Percentiles rank a stretch among this genome's conserved stretches.
phyloP scores from a whole-genome alignment of 75 land plant genomes.

The Adiantum capillusveneris region DNA sequence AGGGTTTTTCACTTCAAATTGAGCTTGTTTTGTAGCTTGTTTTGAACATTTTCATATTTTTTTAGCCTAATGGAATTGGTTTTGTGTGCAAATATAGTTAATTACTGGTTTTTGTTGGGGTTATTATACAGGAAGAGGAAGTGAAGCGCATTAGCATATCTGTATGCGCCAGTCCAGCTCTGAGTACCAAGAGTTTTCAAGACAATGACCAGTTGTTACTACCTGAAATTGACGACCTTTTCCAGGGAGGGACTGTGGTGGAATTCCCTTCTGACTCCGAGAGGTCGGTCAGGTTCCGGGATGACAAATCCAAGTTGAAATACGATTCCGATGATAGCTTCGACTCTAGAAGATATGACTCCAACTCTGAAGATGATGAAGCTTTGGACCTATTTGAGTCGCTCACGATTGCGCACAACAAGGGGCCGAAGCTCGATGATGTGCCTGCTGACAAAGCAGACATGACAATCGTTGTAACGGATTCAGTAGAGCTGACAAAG shows the following conservation, averaged over 20 bases:
- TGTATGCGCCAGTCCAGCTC: constrained; percentile 25
- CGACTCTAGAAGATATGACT: constrained; percentile 1
- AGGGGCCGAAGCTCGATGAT: neutral
- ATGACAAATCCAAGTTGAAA: constrained; percentile 5
- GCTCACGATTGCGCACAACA: neutral
- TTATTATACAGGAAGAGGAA: constrained; percentile 75
- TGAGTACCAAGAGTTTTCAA: constrained; percentile 17
- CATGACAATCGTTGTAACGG: constrained; percentile 42
- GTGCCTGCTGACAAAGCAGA: constrained; percentile 21
- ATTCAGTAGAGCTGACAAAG: constrained; percentile 45
- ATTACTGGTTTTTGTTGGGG: too few species aligned
- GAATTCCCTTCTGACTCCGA: constrained; percentile 28
- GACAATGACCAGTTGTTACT: constrained; percentile 48
- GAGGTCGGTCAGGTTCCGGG: constrained; percentile 18
- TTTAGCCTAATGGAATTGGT: too few species aligned
- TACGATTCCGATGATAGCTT: constrained; percentile 9
- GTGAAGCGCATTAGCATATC: constrained; percentile 64
- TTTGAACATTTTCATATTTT: constrained; percentile 5
- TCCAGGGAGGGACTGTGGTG: constrained; percentile 43
- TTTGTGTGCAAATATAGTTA: too few species aligned
- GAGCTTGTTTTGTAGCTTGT: neutral
- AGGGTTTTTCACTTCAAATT: neutral
- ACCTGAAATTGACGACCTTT: constrained; percentile 77
- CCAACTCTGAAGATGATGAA: constrained; percentile 22
- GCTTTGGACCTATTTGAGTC: constrained; percentile 5